These are phyloP conservation scores for Acanthamoeba royreba DNA, from an alignment of 208 protist species.

Conservation along the genomic window DNA sequence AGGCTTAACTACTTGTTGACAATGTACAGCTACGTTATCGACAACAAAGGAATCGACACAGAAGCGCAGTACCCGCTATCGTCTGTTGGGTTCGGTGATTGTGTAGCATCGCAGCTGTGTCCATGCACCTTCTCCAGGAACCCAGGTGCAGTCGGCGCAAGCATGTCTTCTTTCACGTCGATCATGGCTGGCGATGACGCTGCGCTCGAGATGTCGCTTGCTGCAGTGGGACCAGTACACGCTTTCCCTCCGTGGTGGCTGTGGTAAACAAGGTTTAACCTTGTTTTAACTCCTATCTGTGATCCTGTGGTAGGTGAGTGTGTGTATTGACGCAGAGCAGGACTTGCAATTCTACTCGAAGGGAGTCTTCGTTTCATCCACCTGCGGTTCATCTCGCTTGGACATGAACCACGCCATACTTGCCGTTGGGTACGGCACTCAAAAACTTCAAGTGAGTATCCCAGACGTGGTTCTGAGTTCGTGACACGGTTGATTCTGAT, in stretches of 20 bases:
- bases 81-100: neutral
- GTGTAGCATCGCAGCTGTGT: neutral
- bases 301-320: neutral
- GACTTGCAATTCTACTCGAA: constrained; percentile 73
- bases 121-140: neutral
- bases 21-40: constrained; percentile 83
- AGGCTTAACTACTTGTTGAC: neutral
- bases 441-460: neutral
- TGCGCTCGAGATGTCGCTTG: neutral
- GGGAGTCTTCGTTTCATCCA: constrained; percentile 73
- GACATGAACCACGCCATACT: constrained; percentile 80
- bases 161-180: neutral
- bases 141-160: neutral
- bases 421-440: constrained; percentile 77
- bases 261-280: too few relatives aligned
- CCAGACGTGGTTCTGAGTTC: too few relatives aligned
- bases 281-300: too few relatives aligned
- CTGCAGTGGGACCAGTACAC: neutral
- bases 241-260: neutral
- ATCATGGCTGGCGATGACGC: neutral
- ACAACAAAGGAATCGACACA: constrained; percentile 80
- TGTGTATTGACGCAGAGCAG: constrained; percentile 53
- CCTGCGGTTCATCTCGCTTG: constrained; percentile 54
- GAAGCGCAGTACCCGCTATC: constrained; percentile 80
- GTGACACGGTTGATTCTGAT: too few relatives aligned